A percentile compares a stretch with the other conserved stretches of the same genome.
These are phyloP conservation scores for Amorphotheca resinae DNA, from an alignment of 495 filamentous ascomycete species.

Conservation along the genomic window DNA sequence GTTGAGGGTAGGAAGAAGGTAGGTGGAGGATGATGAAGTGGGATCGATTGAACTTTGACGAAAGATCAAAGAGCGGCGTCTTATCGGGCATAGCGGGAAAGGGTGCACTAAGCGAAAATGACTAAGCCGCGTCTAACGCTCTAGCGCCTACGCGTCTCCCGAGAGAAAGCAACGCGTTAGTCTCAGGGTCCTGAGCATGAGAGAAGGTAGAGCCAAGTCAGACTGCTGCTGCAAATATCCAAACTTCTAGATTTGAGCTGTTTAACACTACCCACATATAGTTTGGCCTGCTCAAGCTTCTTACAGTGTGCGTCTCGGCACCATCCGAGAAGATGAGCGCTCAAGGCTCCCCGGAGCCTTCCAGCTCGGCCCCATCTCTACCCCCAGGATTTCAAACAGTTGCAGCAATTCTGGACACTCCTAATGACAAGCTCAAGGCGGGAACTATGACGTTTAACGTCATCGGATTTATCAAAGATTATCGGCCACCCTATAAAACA, in stretches of 20 bases:
- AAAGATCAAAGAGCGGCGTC: conserved; percentile 27
- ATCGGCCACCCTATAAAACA: conserved; percentile 29
- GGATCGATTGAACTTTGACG: conserved; percentile 24
- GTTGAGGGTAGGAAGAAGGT: conserved; percentile 20
- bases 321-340: conserved; percentile 23
- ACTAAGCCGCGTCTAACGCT: too few species aligned
- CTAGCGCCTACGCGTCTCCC: too few species aligned
- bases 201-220: too few species aligned
- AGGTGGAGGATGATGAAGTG: conserved; percentile 26
- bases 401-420: conserved; percentile 6
- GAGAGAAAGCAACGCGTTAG: too few species aligned
- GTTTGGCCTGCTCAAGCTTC: too few species aligned
- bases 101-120: conserved; percentile 9
- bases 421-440: not conserved
- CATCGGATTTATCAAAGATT: conserved; percentile 38
- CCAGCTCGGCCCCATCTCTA: not conserved
- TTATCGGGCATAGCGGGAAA: conserved; percentile 18
- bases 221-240: too few species aligned
- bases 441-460: conserved; percentile 29
- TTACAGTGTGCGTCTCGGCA: too few species aligned
- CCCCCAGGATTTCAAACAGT: conserved; percentile 14
- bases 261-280: too few species aligned
- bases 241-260: too few species aligned
- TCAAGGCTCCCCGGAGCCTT: conserved; percentile 12
- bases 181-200: too few species aligned